These are phyloP conservation scores for Cryphonectria nitschkei DNA, from an alignment of 2,329 filamentous ascomycete genomes.

Conservation along the genomic window DNA sequence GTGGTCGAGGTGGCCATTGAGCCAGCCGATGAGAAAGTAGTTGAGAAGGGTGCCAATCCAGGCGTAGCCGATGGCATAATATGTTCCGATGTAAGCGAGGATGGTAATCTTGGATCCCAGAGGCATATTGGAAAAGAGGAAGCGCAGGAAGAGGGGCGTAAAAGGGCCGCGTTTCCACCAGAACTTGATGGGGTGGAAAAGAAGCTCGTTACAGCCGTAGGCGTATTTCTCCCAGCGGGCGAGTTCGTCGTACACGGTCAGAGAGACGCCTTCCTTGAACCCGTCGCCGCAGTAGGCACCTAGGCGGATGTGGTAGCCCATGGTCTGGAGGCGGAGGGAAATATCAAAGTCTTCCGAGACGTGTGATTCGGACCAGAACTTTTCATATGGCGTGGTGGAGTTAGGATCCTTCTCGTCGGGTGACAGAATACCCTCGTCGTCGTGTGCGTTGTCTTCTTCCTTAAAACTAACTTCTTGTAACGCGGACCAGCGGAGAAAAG, in stretches of 20 bases:
- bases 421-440: background rate
- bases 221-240: conserved; percentile 88
- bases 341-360: conserved; percentile 85
- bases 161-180: conserved; percentile 78
- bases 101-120: conserved; percentile 78
- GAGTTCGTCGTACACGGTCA: conserved; percentile 84
- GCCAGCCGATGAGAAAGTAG: conserved; percentile 78
- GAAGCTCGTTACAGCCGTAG: conserved; percentile 80
- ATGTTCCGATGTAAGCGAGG: conserved; percentile 77
- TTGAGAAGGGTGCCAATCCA: conserved; percentile 75
- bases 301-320: conserved; percentile 73
- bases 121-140: conserved; percentile 73
- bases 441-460: conserved; percentile 61
- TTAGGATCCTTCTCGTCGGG: conserved; percentile 16
- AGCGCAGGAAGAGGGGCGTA: conserved; percentile 75
- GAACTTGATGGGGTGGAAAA: conserved; percentile 76
- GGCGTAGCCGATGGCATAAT: conserved; percentile 76
- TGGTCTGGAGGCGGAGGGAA: conserved; percentile 74
- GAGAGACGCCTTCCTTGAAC: conserved; percentile 81
- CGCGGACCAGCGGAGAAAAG: conserved; percentile 74
- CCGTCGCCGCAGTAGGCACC: conserved; percentile 75
- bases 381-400: conserved; percentile 57
- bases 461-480: conserved; percentile 73
- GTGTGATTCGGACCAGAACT: conserved; percentile 81
- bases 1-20: conserved; percentile 76